Evolutionary conservation across 2,329 filamentous ascomycete genomes (phyloP), one percentile per base, ranked within the genome.

Genomic region (Aspergillus sp.): DNA sequence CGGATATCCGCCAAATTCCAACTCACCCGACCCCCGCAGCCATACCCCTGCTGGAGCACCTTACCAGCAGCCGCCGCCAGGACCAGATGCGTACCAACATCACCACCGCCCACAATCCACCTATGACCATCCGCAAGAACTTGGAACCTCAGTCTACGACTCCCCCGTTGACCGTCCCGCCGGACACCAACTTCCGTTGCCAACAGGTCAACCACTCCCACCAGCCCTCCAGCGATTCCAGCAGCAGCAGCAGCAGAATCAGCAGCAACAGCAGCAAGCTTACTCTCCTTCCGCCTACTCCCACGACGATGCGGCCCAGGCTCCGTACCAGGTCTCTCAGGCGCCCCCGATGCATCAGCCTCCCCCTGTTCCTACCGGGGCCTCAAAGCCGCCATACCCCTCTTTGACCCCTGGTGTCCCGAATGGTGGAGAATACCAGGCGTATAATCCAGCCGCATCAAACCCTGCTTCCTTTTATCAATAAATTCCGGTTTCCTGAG

Each of bases 111-210:
- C 81, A 3, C 78, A 82, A 59, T 84, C 81, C 63, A 85, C 80
- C 7, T 85, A 85, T 56, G 81, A 82, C 29, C 79, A 81, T 52
- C 81, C 86, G 0, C 86, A 90, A 66, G 86, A 91, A 68, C 73
- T 91, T 41, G 83, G 85, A 28, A 88, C 86, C 0, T 86, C 85
- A 1, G 80, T 80, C 7, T 90, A 89, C 59, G 85, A 89, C 64
- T 86, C 85, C 3, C 86, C 85, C 38, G 76, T 86, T 35, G 79
- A 70, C 19, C 61, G 59, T 41, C 49, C 55, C 29, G 43, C 54
- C 29, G 49, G 51, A 33, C 57, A 64, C 47, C 62, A 66, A 40
- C 59, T 65, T 45, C 58, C 62, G 12, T 71, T 67, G 45, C 57
- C 59, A 8, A 53, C 58, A 28, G 53, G 48, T 5, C 54, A 54